Evolutionary conservation across 1,139 yeast genomes (phyloP).

Genomic region (Lodderomyces metapsilosis): DNA sequence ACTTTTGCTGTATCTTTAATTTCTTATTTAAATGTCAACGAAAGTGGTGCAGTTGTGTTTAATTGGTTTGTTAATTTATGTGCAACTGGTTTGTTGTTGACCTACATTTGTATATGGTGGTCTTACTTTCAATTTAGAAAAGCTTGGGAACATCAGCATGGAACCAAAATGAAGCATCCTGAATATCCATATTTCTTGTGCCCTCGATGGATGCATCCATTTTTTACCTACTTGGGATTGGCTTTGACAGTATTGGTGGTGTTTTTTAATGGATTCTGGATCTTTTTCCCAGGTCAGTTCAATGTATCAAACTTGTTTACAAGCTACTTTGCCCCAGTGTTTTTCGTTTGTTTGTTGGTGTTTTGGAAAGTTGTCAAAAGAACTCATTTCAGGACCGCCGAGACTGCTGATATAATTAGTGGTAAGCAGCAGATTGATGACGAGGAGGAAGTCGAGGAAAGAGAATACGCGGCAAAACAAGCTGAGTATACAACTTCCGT

Average conservation of each 20-base stretch:
- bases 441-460: constrained; percentile 21
- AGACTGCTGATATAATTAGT: constrained; percentile 38
- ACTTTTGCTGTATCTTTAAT: constrained; percentile 25
- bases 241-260: constrained; percentile 26
- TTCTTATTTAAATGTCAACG: constrained; percentile 29
- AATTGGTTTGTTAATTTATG: constrained; percentile 40
- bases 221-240: constrained; percentile 33
- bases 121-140: constrained; percentile 41
- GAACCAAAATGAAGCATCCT: constrained; percentile 19
- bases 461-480: background rate
- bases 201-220: constrained; percentile 30
- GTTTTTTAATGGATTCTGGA: constrained; percentile 43
- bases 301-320: constrained; percentile 38
- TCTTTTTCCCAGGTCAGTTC: constrained; percentile 40
- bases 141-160: constrained; percentile 31
- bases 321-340: constrained; percentile 40
- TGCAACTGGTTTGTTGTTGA: constrained; percentile 53
- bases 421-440: constrained; percentile 37
- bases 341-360: constrained; percentile 24
- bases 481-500: background rate
- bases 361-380: constrained; percentile 37
- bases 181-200: constrained; percentile 25
- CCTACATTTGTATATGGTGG: constrained; percentile 51
- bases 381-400: constrained; percentile 30
- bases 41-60: constrained; percentile 30